A percentile compares a stretch with the other conserved stretches of the same genome.
These are phyloP conservation scores for Aspergillus sp. DNA, from an alignment of 2,329 filamentous ascomycete genomes.

Conservation along the genomic window DNA sequence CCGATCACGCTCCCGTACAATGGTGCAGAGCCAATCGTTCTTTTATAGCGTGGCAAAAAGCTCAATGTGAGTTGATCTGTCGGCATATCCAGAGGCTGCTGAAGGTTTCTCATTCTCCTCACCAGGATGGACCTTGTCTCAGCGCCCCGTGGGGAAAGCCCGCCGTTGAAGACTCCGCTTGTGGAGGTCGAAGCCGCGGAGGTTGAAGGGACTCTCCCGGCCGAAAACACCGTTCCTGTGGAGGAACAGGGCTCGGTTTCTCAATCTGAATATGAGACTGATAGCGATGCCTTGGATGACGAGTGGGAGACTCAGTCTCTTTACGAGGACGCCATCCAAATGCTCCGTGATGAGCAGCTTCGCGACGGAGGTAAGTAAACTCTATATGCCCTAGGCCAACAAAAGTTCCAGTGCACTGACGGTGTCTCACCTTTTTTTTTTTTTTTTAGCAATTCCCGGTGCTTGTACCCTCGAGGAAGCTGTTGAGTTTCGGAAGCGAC, in stretches of 20 bases:
- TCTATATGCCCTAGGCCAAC: slow-evolving; percentile 1
- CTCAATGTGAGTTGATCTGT: slow-evolving; percentile 31
- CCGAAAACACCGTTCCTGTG: slow-evolving; percentile 27
- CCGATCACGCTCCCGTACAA: slow-evolving; percentile 26
- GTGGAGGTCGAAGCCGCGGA: slow-evolving; percentile 36
- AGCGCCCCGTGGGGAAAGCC: slow-evolving; percentile 33
- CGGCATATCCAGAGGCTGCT: slow-evolving; percentile 30
- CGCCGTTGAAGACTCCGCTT: slow-evolving; percentile 35
- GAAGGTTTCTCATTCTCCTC: slow-evolving; percentile 31
- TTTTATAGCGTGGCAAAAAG: slow-evolving; percentile 27
- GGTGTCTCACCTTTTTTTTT: neutral
- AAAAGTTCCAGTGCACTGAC: neutral
- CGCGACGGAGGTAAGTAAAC: slow-evolving; percentile 47
- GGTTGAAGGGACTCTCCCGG: slow-evolving; percentile 20
- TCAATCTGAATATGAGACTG: slow-evolving; percentile 35
- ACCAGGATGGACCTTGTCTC: slow-evolving; percentile 42
- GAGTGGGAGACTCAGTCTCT: slow-evolving; percentile 65
- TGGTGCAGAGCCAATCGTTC: slow-evolving; percentile 29
- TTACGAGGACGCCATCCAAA: slow-evolving; percentile 62
- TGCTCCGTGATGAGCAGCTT: slow-evolving; percentile 56
- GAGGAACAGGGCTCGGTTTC: slow-evolving; percentile 29
- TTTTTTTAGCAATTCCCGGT: slow-evolving; percentile 42
- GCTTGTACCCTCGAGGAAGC: slow-evolving; percentile 69
- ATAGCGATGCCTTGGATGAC: slow-evolving; percentile 37
- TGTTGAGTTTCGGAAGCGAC: slow-evolving; percentile 64